These are phyloP conservation scores for Torulaspora globosa DNA, from an alignment of 1,139 yeast species.

Conservation along the genomic window DNA sequence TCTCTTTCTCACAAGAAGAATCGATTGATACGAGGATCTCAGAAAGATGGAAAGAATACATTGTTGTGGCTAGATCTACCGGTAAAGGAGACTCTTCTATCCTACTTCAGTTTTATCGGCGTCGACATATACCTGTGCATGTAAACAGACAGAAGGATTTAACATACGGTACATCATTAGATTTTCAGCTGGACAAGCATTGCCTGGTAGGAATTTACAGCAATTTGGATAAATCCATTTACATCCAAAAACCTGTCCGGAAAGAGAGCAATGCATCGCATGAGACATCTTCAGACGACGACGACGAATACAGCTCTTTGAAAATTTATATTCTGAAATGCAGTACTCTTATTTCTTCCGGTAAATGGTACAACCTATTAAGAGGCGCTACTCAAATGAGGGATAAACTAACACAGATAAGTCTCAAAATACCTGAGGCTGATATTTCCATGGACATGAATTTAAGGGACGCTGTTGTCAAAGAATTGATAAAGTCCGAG, in stretches of 20 bases:
- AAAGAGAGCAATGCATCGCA: conserved; percentile 12
- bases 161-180: conserved; percentile 26
- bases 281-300: conserved; percentile 21
- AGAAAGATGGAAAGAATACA: conserved; percentile 76
- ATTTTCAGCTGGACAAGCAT: conserved; percentile 30
- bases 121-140: conserved; percentile 3
- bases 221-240: conserved; percentile 63
- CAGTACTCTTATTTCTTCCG: conserved; percentile 49
- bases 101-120: conserved; percentile 47
- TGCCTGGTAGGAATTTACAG: conserved; percentile 54
- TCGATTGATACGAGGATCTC: conserved; percentile 50
- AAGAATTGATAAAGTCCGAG: conserved; percentile 10
- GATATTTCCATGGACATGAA: conserved; percentile 45
- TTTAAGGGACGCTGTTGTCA: conserved; percentile 37
- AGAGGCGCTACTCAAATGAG: conserved; percentile 41
- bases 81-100: conserved; percentile 49
- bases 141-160: conserved; percentile 15
- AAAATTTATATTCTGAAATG: conserved; percentile 53
- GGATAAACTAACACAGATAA: conserved; percentile 29
- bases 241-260: conserved; percentile 43
- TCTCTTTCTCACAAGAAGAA: conserved; percentile 45
- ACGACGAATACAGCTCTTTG: conserved; percentile 13
- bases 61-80: conserved; percentile 61
- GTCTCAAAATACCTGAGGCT: conserved; percentile 51
- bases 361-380: conserved; percentile 63